Evolutionary conservation across 2,329 filamentous ascomycete genomes (phyloP).

Genomic region (Verticillium nonalfalfae): DNA sequence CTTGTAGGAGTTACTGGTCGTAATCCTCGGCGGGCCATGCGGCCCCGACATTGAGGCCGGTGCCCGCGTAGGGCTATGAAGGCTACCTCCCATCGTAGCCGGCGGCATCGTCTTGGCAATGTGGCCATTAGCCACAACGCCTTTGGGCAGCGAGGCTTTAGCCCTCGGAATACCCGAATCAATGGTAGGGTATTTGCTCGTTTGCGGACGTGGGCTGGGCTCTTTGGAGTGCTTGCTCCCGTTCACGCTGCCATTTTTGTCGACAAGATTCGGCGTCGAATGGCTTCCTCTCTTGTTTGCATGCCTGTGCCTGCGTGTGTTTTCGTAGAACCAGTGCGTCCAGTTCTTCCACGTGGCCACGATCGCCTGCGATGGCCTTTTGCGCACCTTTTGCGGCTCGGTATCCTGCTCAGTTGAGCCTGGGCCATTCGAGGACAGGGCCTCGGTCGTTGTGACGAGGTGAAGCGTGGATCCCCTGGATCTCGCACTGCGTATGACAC

Average conservation of each 20-base stretch:
- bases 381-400: slow-evolving; percentile 40
- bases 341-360: slow-evolving; percentile 57
- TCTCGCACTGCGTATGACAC: slow-evolving; percentile 58
- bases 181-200: slow-evolving; percentile 46
- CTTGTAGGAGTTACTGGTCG: slow-evolving; percentile 45
- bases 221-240: slow-evolving; percentile 40
- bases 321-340: slow-evolving; percentile 59
- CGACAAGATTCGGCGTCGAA: slow-evolving; percentile 53
- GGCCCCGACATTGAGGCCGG: slow-evolving; percentile 10
- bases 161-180: slow-evolving; percentile 24
- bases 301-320: slow-evolving; percentile 42
- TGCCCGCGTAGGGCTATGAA: slow-evolving; percentile 19
- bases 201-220: slow-evolving; percentile 52
- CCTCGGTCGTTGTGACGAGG: slow-evolving; percentile 63
- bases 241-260: slow-evolving; percentile 36
- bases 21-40: slow-evolving; percentile 23
- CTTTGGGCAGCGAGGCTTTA: slow-evolving; percentile 41
- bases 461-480: slow-evolving; percentile 82
- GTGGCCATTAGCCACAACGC: slow-evolving; percentile 46
- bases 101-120: slow-evolving; percentile 17
- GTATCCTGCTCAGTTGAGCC: slow-evolving; percentile 17
- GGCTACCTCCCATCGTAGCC: slow-evolving; percentile 1
- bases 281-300: slow-evolving; percentile 45
- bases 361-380: slow-evolving; percentile 52
- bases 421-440: slow-evolving; percentile 27